Conservation (phyloP, 225 moss, liverwort and hornwort species). For the Antitrichia curtipendula region DNA sequence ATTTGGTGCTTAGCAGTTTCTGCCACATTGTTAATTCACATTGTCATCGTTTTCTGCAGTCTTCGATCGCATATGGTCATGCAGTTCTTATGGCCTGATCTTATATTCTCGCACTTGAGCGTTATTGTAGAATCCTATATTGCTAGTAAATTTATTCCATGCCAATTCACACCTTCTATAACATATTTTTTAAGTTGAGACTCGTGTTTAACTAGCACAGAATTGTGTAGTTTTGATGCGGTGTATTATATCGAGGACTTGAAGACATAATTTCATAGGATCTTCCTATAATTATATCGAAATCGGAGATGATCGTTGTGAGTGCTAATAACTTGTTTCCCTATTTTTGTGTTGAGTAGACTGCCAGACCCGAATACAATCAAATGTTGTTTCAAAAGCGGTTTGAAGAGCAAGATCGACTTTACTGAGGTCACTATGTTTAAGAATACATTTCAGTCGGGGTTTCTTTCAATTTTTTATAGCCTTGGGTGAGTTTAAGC, state of each 20-base stretch:
- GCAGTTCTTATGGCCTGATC: neutral
- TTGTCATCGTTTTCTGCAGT: neutral
- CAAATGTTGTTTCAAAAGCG: constrained; percentile 46
- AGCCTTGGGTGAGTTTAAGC: neutral
- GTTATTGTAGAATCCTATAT: neutral
- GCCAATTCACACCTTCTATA: neutral
- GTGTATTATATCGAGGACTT: neutral
- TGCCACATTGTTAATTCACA: neutral
- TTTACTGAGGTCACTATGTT: constrained; percentile 60
- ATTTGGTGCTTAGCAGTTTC: neutral
- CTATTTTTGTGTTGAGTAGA: constrained; percentile 28
- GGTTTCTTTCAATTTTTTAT: constrained; percentile 1
- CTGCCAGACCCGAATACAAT: constrained; percentile 64
- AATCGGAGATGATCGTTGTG: neutral
- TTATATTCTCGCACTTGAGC: neutral
- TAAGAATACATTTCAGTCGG: constrained; percentile 79
- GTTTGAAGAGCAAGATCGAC: constrained; percentile 26
- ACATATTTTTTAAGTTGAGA: neutral
- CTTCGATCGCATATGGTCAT: neutral
- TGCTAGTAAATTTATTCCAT: neutral
- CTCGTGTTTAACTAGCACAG: neutral
- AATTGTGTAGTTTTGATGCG: neutral
- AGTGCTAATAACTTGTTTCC: neutral
- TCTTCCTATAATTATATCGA: neutral
- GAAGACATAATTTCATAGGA: neutral